Evolutionary conservation across 257 asterid genomes (phyloP).

Genomic region (Nicotiana sylvestris): DNA sequence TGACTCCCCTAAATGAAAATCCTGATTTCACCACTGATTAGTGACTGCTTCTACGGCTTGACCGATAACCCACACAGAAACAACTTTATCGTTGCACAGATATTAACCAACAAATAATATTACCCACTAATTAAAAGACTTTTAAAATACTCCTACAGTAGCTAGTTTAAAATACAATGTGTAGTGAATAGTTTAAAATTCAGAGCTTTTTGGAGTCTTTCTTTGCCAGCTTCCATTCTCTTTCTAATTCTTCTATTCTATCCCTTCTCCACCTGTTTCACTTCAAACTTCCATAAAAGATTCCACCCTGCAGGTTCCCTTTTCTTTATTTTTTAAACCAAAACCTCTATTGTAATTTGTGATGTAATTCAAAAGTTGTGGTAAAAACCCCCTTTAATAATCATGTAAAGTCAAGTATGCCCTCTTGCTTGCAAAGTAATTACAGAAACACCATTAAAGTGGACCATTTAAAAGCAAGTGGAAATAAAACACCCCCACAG

Average conservation of each 20-base stretch:
- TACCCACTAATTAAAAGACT: background rate
- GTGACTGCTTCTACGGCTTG: accelerated
- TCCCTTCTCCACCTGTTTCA: constrained; percentile 15
- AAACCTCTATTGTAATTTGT: background rate
- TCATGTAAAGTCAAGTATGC: background rate
- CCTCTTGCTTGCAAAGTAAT: background rate
- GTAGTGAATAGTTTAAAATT: constrained; percentile 33
- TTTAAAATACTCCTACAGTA: background rate
- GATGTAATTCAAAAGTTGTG: background rate
- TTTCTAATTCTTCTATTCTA: constrained; percentile 44
- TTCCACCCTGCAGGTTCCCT: constrained; percentile 28
- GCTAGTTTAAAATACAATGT: background rate
- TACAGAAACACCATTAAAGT: background rate
- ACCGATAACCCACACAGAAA: too few species aligned
- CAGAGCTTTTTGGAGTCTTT: constrained; percentile 40
- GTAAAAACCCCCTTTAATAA: background rate
- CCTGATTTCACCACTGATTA: too few species aligned
- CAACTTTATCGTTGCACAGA: background rate
- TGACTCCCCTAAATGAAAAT: too few species aligned
- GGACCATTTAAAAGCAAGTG: background rate
- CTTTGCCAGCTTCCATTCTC: constrained; percentile 73
- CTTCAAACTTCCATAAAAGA: constrained; percentile 55
- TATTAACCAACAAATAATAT: background rate
- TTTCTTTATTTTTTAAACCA: background rate
- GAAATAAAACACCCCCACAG: background rate